Percentiles rank a stretch among this genome's conserved stretches.
phyloP scores from a whole-genome alignment of 2,329 filamentous ascomycete genomes.

The Ophiocordyceps robertsii region DNA sequence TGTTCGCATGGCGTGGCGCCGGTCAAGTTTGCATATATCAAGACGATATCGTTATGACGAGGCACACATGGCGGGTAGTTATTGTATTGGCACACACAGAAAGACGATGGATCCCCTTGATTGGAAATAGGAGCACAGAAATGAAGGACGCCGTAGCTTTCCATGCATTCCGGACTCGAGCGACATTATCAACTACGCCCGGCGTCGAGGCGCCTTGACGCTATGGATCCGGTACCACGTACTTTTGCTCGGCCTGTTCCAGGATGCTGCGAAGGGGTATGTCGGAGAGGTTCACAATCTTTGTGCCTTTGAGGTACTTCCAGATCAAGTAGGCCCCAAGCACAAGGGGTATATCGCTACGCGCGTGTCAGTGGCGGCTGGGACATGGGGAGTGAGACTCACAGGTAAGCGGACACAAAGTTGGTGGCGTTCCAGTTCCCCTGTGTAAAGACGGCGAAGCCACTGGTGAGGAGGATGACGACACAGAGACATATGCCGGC shows the following conservation, averaged over 20 bases:
- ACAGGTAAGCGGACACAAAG: constrained; percentile 52
- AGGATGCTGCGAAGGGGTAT: constrained; percentile 41
- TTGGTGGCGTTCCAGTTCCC: constrained; percentile 43
- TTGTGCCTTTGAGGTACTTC: constrained; percentile 53
- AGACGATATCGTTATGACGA: neutral
- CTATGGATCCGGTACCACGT: constrained; percentile 4
- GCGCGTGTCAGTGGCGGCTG: constrained; percentile 5
- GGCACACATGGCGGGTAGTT: too few species aligned
- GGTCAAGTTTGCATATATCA: neutral
- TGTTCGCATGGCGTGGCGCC: neutral
- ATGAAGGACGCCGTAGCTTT: too few species aligned
- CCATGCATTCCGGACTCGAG: too few species aligned
- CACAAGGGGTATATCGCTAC: constrained; percentile 47
- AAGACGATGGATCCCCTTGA: too few species aligned
- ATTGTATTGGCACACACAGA: too few species aligned
- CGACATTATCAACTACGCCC: too few species aligned
- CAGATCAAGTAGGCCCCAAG: constrained; percentile 43
- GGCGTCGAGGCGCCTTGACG: neutral
- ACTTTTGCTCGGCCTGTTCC: constrained; percentile 24
- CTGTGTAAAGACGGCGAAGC: constrained; percentile 48
- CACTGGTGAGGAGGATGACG: constrained; percentile 55
- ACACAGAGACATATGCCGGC: constrained; percentile 45
- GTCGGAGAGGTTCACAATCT: constrained; percentile 32
- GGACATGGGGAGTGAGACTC: constrained; percentile 14
- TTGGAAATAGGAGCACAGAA: too few species aligned